Percentiles rank a stretch among this genome's conserved stretches.
These are phyloP conservation scores for Wallacemonas rigidus DNA, from an alignment of 208 protist genomes.

Conservation along the genomic window DNA sequence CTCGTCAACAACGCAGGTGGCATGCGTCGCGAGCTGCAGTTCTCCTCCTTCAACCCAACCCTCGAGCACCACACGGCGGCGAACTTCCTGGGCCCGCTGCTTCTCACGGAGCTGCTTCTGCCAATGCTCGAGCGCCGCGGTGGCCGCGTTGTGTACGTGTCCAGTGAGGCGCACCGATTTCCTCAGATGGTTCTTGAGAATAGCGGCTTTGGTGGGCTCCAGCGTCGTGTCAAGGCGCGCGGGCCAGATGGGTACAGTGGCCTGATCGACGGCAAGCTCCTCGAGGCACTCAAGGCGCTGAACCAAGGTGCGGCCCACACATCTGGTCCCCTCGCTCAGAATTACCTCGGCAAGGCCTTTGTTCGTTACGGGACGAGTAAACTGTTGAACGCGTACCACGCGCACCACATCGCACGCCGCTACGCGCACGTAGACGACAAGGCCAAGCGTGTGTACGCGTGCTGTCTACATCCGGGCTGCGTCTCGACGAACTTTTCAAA, in stretches of 20 bases:
- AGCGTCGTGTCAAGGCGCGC: neutral
- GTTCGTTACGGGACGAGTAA: slow-evolving; percentile 85
- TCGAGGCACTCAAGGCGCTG: slow-evolving; percentile 55
- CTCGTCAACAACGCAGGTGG: slow-evolving; percentile 90
- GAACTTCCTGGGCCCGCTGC: slow-evolving; percentile 82
- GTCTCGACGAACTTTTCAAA: slow-evolving; percentile 70
- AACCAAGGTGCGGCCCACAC: slow-evolving; percentile 54
- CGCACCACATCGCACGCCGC: slow-evolving; percentile 70
- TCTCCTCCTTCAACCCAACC: slow-evolving; percentile 45
- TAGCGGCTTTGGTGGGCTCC: slow-evolving; percentile 9
- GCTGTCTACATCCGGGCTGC: slow-evolving; percentile 84
- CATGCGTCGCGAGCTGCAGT: slow-evolving; percentile 59
- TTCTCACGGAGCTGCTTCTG: slow-evolving; percentile 86
- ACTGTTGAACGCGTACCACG: slow-evolving; percentile 85
- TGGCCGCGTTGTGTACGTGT: slow-evolving; percentile 85
- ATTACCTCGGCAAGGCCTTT: slow-evolving; percentile 41
- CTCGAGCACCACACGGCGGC: slow-evolving; percentile 84
- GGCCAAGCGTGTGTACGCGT: slow-evolving; percentile 50
- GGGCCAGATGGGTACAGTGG: slow-evolving; percentile 20
- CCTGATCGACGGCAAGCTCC: slow-evolving; percentile 42
- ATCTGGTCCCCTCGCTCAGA: slow-evolving; percentile 37
- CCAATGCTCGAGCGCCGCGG: slow-evolving; percentile 62
- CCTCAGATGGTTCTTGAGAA: slow-evolving; percentile 51
- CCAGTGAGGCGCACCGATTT: slow-evolving; percentile 76
- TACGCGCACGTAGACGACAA: slow-evolving; percentile 28